Evolutionary conservation across 768 basidiomycete genomes (phyloP), one percentile per base, ranked within the genome.

Genomic region (Calocybe cyanea): DNA sequence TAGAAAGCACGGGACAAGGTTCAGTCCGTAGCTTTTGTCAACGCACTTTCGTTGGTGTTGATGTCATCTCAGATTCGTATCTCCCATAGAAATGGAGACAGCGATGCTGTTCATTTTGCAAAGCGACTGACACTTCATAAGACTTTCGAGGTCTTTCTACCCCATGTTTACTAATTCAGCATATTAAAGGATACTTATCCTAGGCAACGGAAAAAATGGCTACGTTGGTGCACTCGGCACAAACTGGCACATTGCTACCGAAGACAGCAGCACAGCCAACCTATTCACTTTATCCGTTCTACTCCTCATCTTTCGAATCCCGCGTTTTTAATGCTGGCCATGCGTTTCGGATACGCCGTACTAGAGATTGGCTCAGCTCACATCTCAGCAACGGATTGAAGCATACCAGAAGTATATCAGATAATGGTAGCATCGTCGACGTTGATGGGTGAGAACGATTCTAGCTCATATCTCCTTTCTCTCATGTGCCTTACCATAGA

Each of bases 271-370:
- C 66, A 38, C 61, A 65, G 3, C 59, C 63, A 23, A 57, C 57
- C 14, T 87, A 85, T 58, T 75, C 83, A n/a, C 52, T 86, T 31
- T 90, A 81, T 60, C 87, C 87, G 0, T 86, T 86, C 56, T 53
- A 77, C 5, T 64, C 77, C 1, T 66, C 76, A 9, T 75, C 69
- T 13, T 57, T 73, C 8, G 59, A 77, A 30, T 72, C 75, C 6
- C 80, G 77, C 71, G 74, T 66, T 31, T 64, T 71, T 52, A 64
- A 63, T 17, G 50, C 68, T 8, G 65, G 65, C 31, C 65, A 67
- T 47, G 63, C 72, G 20, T 85, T 84, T 57, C 73, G 87, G 39
- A 57, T 85, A 37, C 75, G 85, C 38, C 72, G 77, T 39, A 76
- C 87, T 11, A 75, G 73, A 10, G 76, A 84, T 54, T 86, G 79